These are phyloP conservation scores for Ceratonia siliqua DNA, from an alignment of 306 rosid genomes.

Conservation along the genomic window DNA sequence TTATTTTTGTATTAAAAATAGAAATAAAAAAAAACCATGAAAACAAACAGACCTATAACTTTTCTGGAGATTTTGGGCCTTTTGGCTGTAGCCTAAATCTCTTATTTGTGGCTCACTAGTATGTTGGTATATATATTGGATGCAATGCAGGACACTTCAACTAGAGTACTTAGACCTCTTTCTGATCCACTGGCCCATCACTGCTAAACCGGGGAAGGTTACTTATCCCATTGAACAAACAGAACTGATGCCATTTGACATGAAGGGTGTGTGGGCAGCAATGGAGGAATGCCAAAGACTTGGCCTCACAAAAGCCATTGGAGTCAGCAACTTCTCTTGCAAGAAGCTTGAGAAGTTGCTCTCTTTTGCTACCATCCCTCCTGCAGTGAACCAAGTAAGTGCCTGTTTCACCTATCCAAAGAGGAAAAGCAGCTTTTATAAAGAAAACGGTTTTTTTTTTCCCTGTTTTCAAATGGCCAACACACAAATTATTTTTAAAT, in stretches of 20 bases:
- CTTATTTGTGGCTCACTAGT: no score
- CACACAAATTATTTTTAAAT: no score
- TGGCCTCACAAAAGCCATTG: constrained; percentile 84
- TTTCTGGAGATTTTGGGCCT: no score
- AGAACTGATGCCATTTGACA: constrained; percentile 47
- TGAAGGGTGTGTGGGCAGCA: constrained; percentile 69
- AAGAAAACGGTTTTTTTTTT: neutral
- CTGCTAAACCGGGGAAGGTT: constrained; percentile 46
- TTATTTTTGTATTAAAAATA: no score
- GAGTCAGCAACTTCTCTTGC: constrained; percentile 81
- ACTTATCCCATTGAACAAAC: constrained; percentile 49
- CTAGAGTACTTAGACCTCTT: constrained; percentile 42
- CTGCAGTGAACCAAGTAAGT: constrained; percentile 73
- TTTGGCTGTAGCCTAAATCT: no score
- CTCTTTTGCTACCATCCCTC: constrained; percentile 64
- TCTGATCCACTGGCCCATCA: constrained; percentile 50
- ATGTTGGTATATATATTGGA: no score
- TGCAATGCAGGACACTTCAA: constrained; percentile 44
- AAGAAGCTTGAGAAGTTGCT: constrained; percentile 62
- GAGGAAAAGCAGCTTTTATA: no score
- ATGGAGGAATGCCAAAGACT: constrained; percentile 74
- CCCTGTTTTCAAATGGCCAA: neutral
- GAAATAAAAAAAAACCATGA: no score
- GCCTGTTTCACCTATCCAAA: no score
- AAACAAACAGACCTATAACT: no score